phyloP scores from a whole-genome alignment of 352 stramenopile species.

The Pythium guiyangense region DNA sequence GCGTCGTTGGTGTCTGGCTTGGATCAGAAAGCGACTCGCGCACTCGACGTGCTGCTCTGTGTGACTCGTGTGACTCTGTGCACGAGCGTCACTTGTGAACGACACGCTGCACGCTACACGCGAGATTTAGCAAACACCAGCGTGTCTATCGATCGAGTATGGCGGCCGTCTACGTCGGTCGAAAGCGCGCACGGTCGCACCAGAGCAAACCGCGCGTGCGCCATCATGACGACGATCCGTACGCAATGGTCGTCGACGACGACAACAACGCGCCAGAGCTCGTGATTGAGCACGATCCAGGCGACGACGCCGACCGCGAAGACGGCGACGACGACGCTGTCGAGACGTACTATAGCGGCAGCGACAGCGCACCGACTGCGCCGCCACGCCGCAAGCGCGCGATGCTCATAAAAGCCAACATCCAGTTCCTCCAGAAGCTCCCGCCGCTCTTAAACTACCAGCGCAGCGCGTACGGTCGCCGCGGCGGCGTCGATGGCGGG shows the following conservation, averaged over 20 bases:
- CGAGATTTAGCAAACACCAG: too few species aligned
- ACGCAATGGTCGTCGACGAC: slow-evolving; percentile 14
- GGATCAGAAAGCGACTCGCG: too few species aligned
- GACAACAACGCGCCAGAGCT: slow-evolving; percentile 1
- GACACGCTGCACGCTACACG: too few species aligned
- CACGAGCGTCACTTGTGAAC: too few species aligned
- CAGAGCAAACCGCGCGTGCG: not conserved
- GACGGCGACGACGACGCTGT: slow-evolving; percentile 14
- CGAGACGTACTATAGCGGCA: slow-evolving; percentile 9
- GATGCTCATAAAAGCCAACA: slow-evolving; percentile 48
- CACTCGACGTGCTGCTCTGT: too few species aligned
- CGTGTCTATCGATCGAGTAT: too few species aligned
- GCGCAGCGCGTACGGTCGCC: slow-evolving; percentile 45
- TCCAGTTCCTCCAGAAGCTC: slow-evolving; percentile 69
- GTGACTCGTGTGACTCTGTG: too few species aligned
- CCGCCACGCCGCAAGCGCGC: slow-evolving; percentile 42
- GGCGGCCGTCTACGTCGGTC: not conserved
- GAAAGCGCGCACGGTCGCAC: slow-evolving; percentile 17
- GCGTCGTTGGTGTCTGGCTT: too few species aligned
- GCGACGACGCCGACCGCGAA: slow-evolving; percentile 13
- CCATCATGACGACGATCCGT: slow-evolving; percentile 1
- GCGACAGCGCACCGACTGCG: slow-evolving; percentile 7
- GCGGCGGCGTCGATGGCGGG: slow-evolving; percentile 61
- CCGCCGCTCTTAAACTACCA: slow-evolving; percentile 56
- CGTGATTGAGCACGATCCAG: slow-evolving; percentile 4